A percentile compares a stretch with the other conserved stretches of the same genome.
phyloP scores from a whole-genome alignment of 1,284 basidiomycete genomes.

The Pyrrhoderma lamaoense region DNA sequence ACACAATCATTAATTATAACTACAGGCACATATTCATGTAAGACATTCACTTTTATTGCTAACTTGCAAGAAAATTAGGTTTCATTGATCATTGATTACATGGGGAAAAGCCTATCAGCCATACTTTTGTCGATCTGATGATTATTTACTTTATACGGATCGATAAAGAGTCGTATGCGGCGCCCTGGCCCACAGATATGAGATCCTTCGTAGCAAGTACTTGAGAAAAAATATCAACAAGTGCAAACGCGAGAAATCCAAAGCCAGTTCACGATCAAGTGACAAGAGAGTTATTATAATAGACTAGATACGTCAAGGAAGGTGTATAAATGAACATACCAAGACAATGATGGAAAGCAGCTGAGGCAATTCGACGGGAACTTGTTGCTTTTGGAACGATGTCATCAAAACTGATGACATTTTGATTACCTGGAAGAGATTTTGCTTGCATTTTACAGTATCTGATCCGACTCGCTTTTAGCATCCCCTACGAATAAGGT shows the following conservation, averaged over 20 bases:
- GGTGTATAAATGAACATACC: conserved; percentile 38
- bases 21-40: too few species aligned
- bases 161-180: conserved; percentile 43
- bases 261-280: background rate
- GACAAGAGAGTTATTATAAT: background rate
- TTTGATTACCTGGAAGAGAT: conserved; percentile 41
- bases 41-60: too few species aligned
- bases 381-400: conserved; percentile 59
- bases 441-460: conserved; percentile 71
- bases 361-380: conserved; percentile 66
- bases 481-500: background rate
- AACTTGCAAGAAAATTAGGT: too few species aligned
- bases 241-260: too few species aligned
- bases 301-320: background rate
- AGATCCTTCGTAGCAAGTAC: conserved; percentile 63
- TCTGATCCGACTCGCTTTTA: conserved; percentile 31
- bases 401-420: conserved; percentile 50
- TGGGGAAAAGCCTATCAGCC: too few species aligned
- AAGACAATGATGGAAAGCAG: conserved; percentile 75
- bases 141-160: conserved; percentile 30
- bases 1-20: too few species aligned
- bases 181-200: conserved; percentile 44
- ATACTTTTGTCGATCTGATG: background rate
- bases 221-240: conserved; percentile 24
- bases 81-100: too few species aligned